Base-by-base conservation (phyloP, 805 yeast species). In the Candida chilensis region DNA sequence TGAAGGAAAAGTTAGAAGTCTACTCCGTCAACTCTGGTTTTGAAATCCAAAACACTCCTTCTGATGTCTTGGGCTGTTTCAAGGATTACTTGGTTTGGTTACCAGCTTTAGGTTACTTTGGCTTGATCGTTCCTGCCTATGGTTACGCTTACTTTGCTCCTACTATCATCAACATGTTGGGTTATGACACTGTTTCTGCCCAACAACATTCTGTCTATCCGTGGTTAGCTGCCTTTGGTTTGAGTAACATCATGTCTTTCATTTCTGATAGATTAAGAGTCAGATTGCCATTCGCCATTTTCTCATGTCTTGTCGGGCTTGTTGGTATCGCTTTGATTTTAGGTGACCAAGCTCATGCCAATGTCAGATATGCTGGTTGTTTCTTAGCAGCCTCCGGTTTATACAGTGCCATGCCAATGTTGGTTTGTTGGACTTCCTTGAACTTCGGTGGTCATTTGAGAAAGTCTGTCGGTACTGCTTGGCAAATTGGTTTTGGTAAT, bases 191-290 rank as follows among this genome's bases (percentile, higher is more conserved):
- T 3, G 79, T 75, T 43, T 61, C 70, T 33, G 90, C 94, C 7
- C 86, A 86, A 52, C 70, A 79, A 32, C 78, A 78, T 55, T 80
- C 94, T 0, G 83, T 86, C 29, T 87, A 85, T 40, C 94, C 95
- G 14, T 86, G 94, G 88, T 62, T 83, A 25, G 57, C 67, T 17
- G 83, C 94, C 0, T 80, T 85, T 45, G 86, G 79, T 5, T 57
- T 70, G 20, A 70, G 78, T 27, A 75, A 78, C 54, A 42, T 71
- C 4, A 38, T 68, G n/a, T 90, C 94, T 0, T 57, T 63, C 35
- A 37, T 64, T 33, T 78, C 92, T 1, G 95, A 85, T 48, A 52
- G 45, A 28, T 31, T 57, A 15, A 59, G 67, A 36, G 45, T 48
- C 28, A 64, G 86, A 54, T 48, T 67, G 15, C 63, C 65, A 29